Evolutionary conservation across 129 eudicot genomes (phyloP), one percentile per base, ranked within the genome.

Genomic region (Logfia minima): DNA sequence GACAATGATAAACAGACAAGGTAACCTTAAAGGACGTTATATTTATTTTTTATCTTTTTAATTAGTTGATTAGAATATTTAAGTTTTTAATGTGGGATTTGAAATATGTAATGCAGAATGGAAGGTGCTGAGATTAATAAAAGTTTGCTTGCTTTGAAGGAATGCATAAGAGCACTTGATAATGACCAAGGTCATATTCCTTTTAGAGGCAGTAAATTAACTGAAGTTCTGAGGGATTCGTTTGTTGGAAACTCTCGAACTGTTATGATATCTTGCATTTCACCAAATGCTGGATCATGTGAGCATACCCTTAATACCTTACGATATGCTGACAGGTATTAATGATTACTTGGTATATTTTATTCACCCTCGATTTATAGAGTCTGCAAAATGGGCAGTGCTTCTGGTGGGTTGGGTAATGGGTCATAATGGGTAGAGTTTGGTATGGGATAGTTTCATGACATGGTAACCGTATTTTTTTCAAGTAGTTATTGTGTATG

Each of bases 81-180:
- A 43, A 43, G 17, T 35, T 74, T 26, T 24, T 67, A 58, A 80
- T 39, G 29, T 28, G 39, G 18, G 29, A 21, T 80, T 72, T 75
- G 45, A 56, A 55, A 56, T 78, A 79, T 76, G 5, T 41, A 41
- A 53, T 86, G 85, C 90, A 94, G 98, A 76, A 94, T 91, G 84
- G 98, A 94, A 87, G 98, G 98, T 31, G 98, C 98, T 18, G 98
- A 94, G 84, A 94, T 94, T 76, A 94, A 94, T 70, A 94, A 94
- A 88, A 94, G 98, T 78, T 86, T 94, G 88, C 93, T 94, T 78
- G 98, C 98, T 0, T 75, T 94, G 77, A 94, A 94, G 83, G 98
- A 94, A 78, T 94, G 98, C 84, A 94, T 94, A 61, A 87, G 98
- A 83, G 98, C 98, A 18, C 98, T 94, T 71, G 98, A 94, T 82